Evolutionary conservation across 768 basidiomycete genomes (phyloP), one percentile per base, ranked within the genome.

Genomic region (Strobilomyces dryophilus): DNA sequence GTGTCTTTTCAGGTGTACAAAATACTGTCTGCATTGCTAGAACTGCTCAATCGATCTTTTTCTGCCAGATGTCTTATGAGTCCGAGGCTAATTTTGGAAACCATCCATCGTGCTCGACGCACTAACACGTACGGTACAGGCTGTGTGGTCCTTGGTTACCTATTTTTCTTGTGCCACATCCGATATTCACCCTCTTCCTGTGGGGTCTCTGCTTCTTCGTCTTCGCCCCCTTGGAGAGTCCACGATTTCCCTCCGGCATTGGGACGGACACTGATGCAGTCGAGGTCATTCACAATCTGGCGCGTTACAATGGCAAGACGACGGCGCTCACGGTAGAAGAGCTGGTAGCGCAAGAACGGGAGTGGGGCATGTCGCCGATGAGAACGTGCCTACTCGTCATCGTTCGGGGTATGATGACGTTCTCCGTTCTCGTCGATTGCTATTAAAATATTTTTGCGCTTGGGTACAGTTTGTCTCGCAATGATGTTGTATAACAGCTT

Each of bases 401-500:
- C 7, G 54, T 79, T 3, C 66, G 72, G 78, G 61, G 71, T 84
- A 45, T 73, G 77, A 68, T 53, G 9, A 17, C 6, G 0, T 24
- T 24, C 39, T 15, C 10, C 7, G 8, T 10, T 47, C 8, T 24
- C 46, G 8, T 27, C 4, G n/a, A n/a, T 10, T 12, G 26, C 20
- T 20, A 37, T 40, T 80, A 80, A 54, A 47, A 39, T 37, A 15
- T 11, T 35, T 27, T 40, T 24, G 61, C 40, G 39, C 51, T 47
- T 54, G 87, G 87, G 82, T 0, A 70, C 87, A 29, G 89, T 90
- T 50, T 88, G 87, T 5, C 76, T 90, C 17, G 86, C 84, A 0
- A 86, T 82, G 54, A 87, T 87, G 2, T 70, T 90, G 64, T 84
- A 81, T 57, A 77, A 81, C 58, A 74, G 69, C 47, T 79, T 79